Evolutionary conservation across 177 flowering plant genomes (phyloP), one percentile per base, ranked within the genome.

Genomic region (Vitis hybrid): DNA sequence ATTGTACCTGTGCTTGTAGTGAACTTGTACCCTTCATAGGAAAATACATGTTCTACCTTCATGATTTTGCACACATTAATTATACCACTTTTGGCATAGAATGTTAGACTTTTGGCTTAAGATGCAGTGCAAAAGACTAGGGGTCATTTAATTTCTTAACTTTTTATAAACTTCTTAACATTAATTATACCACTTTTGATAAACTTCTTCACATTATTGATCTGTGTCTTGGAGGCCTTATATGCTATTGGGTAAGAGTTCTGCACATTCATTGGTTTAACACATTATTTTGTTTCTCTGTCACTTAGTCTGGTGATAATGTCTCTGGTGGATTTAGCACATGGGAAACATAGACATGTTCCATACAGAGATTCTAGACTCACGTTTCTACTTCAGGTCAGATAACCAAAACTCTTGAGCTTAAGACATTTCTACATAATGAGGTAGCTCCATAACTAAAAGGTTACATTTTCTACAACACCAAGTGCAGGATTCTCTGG

Each of bases 301-400:
- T 71, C 64, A 16, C 75, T 65, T 70, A 94, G 98, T 67, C 71
- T 89, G 77, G 98, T 94, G 63, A 94, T 94, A 69, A 94, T 92
- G 97, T 84, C 90, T 59, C 72, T 94, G 77, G 96, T 91, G 75
- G 94, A 89, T 76, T 76, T 88, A 66, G 93, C 97, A n/a, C 93
- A 94, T 51, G 98, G 98, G 70, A 94, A 89, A 77, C 91, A 83
- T 15, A 83, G 92, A 58, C 98, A 94, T 75, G 84, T 92, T 70
- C 97, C 98, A 1, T 94, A 94, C 75, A 81, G 98, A 74, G 98
- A 94, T 79, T 94, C 98, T 20, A 89, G 97, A 79, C 90, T 92
- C 58, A 92, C 98, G 14, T 94, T 92, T 84, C 90, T 92, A 64
- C 97, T 94, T 78, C 98, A 92, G 93, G 98, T 92, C 45, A 55